phyloP scores from a whole-genome alignment of 1,284 basidiomycete genomes.

The Austropuccinia psidii region DNA sequence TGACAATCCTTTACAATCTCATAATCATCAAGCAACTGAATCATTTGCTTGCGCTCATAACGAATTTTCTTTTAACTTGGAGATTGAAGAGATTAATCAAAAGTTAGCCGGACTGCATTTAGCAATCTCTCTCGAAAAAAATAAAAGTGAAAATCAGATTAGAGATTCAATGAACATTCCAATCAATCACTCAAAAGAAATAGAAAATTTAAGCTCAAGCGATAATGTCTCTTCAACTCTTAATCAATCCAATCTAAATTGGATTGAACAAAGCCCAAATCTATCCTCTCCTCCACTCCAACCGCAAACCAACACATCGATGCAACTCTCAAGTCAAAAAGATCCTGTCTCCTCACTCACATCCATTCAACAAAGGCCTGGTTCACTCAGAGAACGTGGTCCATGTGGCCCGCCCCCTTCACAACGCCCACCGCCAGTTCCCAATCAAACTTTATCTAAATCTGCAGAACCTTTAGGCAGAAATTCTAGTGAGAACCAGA shows the following conservation, averaged over 20 bases:
- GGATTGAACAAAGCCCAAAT: background rate
- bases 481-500: background rate
- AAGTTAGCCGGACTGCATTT: constrained; percentile 11
- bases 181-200: background rate
- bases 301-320: background rate
- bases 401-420: constrained; percentile 16
- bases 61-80: constrained; percentile 21
- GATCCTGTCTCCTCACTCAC: no score
- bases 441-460: background rate
- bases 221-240: background rate
- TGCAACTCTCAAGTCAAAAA: background rate
- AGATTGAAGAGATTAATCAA: constrained; percentile 14
- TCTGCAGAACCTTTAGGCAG: background rate
- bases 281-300: background rate
- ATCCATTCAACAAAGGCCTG: background rate
- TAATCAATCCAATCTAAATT: background rate
- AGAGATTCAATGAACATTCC: constrained; percentile 25
- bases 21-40: background rate
- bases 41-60: background rate
- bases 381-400: background rate
- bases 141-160: constrained; percentile 13
- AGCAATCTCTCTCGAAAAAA: constrained; percentile 20
- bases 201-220: background rate
- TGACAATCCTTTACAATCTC: background rate
- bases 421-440: constrained; percentile 20